Evolutionary conservation across 495 filamentous ascomycete species (phyloP).

Genomic region (Staphylotrichum tortipilum): DNA sequence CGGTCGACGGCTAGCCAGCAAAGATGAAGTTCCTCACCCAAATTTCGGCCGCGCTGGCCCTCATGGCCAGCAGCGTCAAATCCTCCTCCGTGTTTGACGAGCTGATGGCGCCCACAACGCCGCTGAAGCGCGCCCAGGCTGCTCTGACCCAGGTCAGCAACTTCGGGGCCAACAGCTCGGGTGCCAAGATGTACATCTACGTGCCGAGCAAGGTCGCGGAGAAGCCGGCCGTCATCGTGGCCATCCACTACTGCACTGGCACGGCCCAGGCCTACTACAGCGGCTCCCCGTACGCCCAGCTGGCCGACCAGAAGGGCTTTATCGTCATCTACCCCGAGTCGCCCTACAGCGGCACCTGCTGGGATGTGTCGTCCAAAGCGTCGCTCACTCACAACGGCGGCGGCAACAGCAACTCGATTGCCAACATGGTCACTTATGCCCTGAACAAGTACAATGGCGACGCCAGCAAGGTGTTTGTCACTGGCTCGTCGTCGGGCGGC

Average conservation of each 20-base stretch:
- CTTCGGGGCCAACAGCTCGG: slow-evolving; percentile 39
- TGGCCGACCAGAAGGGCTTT: slow-evolving; percentile 40
- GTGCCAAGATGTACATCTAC: slow-evolving; percentile 47
- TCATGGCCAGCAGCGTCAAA: slow-evolving; percentile 4
- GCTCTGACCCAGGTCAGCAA: slow-evolving; percentile 20
- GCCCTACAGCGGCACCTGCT: slow-evolving; percentile 39
- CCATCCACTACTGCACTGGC: slow-evolving; percentile 43
- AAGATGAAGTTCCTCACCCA: slow-evolving; percentile 8
- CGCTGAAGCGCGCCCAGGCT: slow-evolving; percentile 1
- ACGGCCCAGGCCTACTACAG: slow-evolving; percentile 23
- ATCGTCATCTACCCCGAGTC: slow-evolving; percentile 42
- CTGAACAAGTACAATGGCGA: slow-evolving; percentile 43
- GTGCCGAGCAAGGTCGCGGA: slow-evolving; percentile 43
- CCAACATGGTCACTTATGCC: slow-evolving; percentile 51
- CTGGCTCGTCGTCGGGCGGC: slow-evolving; percentile 46
- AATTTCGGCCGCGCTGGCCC: slow-evolving; percentile 6
- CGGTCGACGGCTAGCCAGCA: background rate
- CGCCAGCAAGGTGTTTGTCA: slow-evolving; percentile 39
- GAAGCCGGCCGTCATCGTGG: slow-evolving; percentile 47
- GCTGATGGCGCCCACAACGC: background rate
- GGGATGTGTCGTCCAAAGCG: slow-evolving; percentile 37
- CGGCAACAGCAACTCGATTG: slow-evolving; percentile 49
- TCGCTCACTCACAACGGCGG: slow-evolving; percentile 48
- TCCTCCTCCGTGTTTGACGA: slow-evolving; percentile 4
- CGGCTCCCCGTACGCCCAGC: slow-evolving; percentile 15